Base-by-base conservation (phyloP, 768 basidiomycete species). In the Boletus fagicola region DNA sequence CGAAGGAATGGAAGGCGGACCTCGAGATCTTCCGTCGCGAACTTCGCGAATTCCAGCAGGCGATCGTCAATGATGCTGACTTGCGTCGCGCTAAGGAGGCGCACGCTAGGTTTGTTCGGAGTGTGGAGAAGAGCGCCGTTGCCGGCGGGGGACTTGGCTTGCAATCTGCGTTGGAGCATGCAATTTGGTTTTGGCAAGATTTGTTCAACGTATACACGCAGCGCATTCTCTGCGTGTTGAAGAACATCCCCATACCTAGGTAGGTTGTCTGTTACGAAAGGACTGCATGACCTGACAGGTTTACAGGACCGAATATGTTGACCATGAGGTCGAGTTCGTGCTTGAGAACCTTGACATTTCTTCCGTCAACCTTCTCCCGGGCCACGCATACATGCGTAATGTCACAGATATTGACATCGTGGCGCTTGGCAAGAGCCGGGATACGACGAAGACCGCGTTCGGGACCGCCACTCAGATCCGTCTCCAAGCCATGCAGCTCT, bases 131-230 rank as follows among this genome's bases (percentile, higher is more conserved):
- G 22, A 79, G 76, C 74, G 47, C 75, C 64, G 22, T 71, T 71
- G 26, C 36, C 66, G 77, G 58, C 71, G 78, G 9, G 61, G 74
- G 61, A 74, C 40, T 75, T 0, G 78, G 79, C 7, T 44, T 84
- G 44, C 78, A 84, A 65, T 78, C 78, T 11, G 78, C 80, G 5
- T 65, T 86, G 59, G 84, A 87, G 53, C 80, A 85, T 46, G 79
- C 81, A 6, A 80, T 84, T 1, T 90, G 88, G 88, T 82, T 90
- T 73, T 89, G 86, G 86, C 81, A 86, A 68, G 92, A 94, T 58
- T 58, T 92, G 8, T 86, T 90, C 76, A 88, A 86, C 63, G 87
- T 92, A 16, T 92, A 92, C 65, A 68, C 88, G 1, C 91, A 90
- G 16, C 79, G 80, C 10, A 35, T 82, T 1, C 67, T 87, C 54